A percentile compares a stretch with the other conserved stretches of the same genome.
These are phyloP conservation scores for Schizosaccharomyces cryophilus DNA, from an alignment of 805 yeast species.

Conservation along the genomic window DNA sequence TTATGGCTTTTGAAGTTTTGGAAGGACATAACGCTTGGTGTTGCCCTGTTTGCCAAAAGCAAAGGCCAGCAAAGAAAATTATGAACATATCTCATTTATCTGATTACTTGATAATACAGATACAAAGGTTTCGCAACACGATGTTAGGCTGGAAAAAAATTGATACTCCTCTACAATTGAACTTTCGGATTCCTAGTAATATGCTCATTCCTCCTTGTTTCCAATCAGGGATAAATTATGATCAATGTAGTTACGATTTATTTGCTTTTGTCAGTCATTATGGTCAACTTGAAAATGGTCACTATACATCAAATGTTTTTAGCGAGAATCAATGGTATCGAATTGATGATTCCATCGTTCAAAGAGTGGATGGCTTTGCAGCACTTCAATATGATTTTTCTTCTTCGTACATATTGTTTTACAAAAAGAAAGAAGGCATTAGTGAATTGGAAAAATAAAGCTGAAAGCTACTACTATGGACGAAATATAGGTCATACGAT, in stretches of 20 bases:
- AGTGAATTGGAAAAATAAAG: neutral
- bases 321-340: constrained; percentile 65
- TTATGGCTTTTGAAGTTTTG: constrained; percentile 46
- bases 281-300: constrained; percentile 95
- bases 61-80: constrained; percentile 40
- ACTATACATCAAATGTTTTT: constrained; percentile 75
- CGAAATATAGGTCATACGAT: no score
- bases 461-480: neutral
- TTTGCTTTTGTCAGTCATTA: constrained; percentile 86
- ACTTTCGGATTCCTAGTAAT: neutral
- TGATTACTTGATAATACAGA: constrained; percentile 50
- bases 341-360: constrained; percentile 29
- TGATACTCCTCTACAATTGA: constrained; percentile 1
- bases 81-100: constrained; percentile 60
- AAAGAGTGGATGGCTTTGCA: neutral
- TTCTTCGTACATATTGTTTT: neutral
- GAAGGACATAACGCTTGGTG: constrained; percentile 66
- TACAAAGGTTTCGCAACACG: constrained; percentile 45
- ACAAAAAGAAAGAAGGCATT: neutral
- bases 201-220: neutral
- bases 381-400: neutral
- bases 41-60: constrained; percentile 50
- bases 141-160: constrained; percentile 22
- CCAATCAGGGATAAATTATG: neutral
- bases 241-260: constrained; percentile 32